Conservation (phyloP, 2,329 filamentous ascomycete genomes). For the Penicillium sp. region DNA sequence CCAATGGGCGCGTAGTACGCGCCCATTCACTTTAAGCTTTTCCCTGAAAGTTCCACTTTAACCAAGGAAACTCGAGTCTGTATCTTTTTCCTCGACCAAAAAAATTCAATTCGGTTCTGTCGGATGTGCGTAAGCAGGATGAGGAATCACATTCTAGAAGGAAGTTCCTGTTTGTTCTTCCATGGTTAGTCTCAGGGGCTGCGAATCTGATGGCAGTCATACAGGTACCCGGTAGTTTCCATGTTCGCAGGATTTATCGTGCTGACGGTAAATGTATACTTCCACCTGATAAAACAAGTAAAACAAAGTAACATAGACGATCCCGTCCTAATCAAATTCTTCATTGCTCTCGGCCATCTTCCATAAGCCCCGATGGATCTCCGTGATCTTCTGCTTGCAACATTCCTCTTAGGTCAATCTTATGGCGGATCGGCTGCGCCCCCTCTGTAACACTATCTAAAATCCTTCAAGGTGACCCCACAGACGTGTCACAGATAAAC, state of each 20-base stretch:
- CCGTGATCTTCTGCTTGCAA: not conserved
- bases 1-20: conserved; percentile 4
- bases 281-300: too few relatives aligned
- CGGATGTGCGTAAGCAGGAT: not conserved
- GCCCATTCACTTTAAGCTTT: conserved; percentile 9
- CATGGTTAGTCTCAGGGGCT: not conserved
- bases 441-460: not conserved
- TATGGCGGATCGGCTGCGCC: not conserved
- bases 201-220: not conserved
- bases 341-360: not conserved
- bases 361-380: not conserved
- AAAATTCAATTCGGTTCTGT: not conserved
- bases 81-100: not conserved
- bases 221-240: not conserved
- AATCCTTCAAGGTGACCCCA: conserved; percentile 15
- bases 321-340: not conserved
- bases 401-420: conserved; percentile 6
- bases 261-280: too few relatives aligned
- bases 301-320: too few relatives aligned
- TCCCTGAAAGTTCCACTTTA: not conserved
- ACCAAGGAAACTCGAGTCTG: not conserved
- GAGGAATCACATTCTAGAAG: not conserved
- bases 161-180: not conserved
- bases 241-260: too few relatives aligned
- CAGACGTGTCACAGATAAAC: conserved; percentile 9